Conservation (phyloP, 2,329 filamentous ascomycete species). For the Claviceps africana region DNA sequence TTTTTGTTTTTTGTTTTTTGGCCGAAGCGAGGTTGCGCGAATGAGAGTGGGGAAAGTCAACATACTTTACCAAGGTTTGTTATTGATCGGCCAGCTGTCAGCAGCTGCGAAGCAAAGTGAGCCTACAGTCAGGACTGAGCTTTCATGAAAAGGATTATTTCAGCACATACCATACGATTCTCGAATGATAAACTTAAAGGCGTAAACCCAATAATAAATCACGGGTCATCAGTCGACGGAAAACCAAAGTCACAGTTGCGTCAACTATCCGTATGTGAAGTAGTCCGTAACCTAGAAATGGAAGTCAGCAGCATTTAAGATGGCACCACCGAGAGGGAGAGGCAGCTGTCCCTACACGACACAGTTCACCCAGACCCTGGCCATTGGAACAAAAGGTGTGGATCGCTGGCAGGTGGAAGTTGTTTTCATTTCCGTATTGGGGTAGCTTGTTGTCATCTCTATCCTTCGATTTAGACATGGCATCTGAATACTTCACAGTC, state of each 20-base stretch:
- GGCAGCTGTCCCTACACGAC: background rate
- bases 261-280: background rate
- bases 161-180: background rate
- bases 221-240: too few relatives aligned
- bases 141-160: background rate
- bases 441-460: background rate
- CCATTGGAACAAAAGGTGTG: background rate
- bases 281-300: background rate
- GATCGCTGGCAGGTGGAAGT: background rate
- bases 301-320: background rate
- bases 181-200: background rate
- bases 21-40: background rate
- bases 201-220: background rate
- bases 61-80: background rate
- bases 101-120: background rate
- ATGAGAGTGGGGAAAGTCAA: background rate
- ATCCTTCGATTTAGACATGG: background rate
- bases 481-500: background rate
- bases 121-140: background rate
- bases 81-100: background rate
- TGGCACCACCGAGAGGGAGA: background rate
- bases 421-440: constrained; percentile 1
- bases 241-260: background rate
- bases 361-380: background rate
- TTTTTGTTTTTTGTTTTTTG: too few relatives aligned